Evolutionary conservation across 2,329 filamentous ascomycete species (phyloP).

Genomic region (Cordyceps farinosa): DNA sequence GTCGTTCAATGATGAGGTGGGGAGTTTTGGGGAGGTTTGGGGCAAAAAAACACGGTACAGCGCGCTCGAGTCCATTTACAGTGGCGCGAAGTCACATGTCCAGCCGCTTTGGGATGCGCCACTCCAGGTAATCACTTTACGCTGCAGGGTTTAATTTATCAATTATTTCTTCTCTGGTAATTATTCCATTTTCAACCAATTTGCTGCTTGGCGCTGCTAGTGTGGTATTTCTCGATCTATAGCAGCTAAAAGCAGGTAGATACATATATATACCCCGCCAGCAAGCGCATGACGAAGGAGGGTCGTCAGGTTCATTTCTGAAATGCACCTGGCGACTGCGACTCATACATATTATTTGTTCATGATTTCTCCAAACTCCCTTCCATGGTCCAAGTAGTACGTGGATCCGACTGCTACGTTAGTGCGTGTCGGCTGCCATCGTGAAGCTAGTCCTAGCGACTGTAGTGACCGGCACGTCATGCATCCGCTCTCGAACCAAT

Average conservation of each 20-base stretch:
- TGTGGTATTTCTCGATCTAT: not conserved
- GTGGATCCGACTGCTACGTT: not conserved
- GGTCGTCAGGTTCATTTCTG: not conserved
- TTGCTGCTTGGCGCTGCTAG: not conserved
- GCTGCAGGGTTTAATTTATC: too few relatives aligned
- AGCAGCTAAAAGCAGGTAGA: not conserved
- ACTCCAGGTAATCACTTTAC: too few relatives aligned
- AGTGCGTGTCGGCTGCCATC: not conserved
- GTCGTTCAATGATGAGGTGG: constrained; percentile 17
- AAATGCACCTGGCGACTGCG: not conserved
- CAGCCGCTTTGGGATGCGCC: not conserved
- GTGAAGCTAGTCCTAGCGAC: constrained; percentile 6
- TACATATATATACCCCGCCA: too few relatives aligned
- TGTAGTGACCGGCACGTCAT: not conserved
- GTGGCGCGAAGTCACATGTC: constrained; percentile 33
- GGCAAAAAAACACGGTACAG: constrained; percentile 21
- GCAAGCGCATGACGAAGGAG: too few relatives aligned
- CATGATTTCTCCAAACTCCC: not conserved
- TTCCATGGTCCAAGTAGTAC: not conserved
- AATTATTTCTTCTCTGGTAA: too few relatives aligned
- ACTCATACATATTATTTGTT: not conserved
- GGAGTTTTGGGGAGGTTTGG: constrained; percentile 18
- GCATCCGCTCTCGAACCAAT: constrained; percentile 2
- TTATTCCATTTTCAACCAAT: too few relatives aligned
- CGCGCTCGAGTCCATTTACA: constrained; percentile 22